These are phyloP conservation scores for Lepidopterella palustris DNA, from an alignment of 495 filamentous ascomycete genomes.

Conservation along the genomic window DNA sequence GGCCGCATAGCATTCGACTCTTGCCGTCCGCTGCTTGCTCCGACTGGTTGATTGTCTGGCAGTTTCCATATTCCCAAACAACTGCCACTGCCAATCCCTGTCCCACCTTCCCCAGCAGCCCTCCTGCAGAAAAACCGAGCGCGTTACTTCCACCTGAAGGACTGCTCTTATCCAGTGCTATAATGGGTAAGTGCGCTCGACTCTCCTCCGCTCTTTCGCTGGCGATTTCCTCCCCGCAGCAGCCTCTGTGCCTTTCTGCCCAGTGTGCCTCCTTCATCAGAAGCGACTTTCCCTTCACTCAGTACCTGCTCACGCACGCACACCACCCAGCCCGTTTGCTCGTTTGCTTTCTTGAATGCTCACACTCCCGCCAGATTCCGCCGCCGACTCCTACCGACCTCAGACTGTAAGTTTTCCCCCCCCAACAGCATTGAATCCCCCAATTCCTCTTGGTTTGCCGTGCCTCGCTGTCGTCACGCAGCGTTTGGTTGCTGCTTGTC, in stretches of 20 bases:
- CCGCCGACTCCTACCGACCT: slow-evolving; percentile 24
- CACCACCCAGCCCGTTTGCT: neutral
- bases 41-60: neutral
- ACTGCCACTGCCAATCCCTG: slow-evolving; percentile 1
- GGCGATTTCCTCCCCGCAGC: neutral
- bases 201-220: neutral
- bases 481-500: no score
- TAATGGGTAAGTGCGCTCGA: slow-evolving; percentile 13
- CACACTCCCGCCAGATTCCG: slow-evolving; percentile 15
- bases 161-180: slow-evolving; percentile 7
- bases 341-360: neutral
- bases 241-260: no score
- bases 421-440: neutral
- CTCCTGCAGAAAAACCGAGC: slow-evolving; percentile 6
- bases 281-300: neutral
- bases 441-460: neutral
- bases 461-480: neutral
- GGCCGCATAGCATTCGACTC: neutral
- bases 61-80: slow-evolving; percentile 7
- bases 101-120: slow-evolving; percentile 7
- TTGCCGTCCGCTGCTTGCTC: slow-evolving; percentile 7
- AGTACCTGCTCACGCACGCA: no score
- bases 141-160: slow-evolving; percentile 16
- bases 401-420: slow-evolving; percentile 16
- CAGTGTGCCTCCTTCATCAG: neutral